A percentile compares a stretch with the other conserved stretches of the same genome.
These are phyloP conservation scores for Helenozyma rhizophorensis DNA, from an alignment of 805 yeast genomes.

Conservation along the genomic window DNA sequence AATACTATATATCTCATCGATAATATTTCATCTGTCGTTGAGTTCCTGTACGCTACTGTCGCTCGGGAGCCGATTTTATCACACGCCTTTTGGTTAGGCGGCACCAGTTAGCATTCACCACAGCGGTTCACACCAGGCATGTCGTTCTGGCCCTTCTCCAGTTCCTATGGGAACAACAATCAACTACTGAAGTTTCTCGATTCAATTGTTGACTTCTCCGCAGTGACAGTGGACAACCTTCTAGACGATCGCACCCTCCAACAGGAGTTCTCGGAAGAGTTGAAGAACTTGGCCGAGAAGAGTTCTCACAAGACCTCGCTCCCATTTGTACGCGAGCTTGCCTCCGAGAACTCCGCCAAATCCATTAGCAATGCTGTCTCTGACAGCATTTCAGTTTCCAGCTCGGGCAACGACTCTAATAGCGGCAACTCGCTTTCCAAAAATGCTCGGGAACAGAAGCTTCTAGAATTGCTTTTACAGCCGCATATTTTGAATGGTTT, in stretches of 20 bases:
- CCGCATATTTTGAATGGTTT: slow-evolving; percentile 68
- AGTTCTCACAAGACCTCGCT: slow-evolving; percentile 33
- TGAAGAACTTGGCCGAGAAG: slow-evolving; percentile 16
- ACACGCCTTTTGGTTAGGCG: too few relatives aligned
- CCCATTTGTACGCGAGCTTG: slow-evolving; percentile 21
- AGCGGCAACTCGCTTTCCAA: slow-evolving; percentile 19
- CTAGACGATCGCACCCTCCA: slow-evolving; percentile 28
- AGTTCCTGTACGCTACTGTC: too few relatives aligned
- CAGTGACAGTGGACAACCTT: slow-evolving; percentile 30
- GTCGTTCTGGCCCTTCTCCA: slow-evolving; percentile 47
- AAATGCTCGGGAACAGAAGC: slow-evolving; percentile 43
- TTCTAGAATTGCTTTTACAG: slow-evolving; percentile 75
- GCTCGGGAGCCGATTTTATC: too few relatives aligned
- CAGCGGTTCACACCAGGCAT: too few relatives aligned
- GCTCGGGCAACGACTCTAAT: slow-evolving; percentile 27
- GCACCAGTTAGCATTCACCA: too few relatives aligned
- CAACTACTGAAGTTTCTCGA: slow-evolving; percentile 40
- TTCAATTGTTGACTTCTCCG: slow-evolving; percentile 27
- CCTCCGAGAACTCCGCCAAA: slow-evolving; percentile 6
- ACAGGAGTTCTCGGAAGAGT: slow-evolving; percentile 36
- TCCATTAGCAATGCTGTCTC: slow-evolving; percentile 12
- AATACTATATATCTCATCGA: too few relatives aligned
- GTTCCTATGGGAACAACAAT: slow-evolving; percentile 31
- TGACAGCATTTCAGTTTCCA: slow-evolving; percentile 32
- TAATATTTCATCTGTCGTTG: too few relatives aligned